Base-by-base conservation (phyloP, 2,329 filamentous ascomycete genomes). In the Aphanocladium album region DNA sequence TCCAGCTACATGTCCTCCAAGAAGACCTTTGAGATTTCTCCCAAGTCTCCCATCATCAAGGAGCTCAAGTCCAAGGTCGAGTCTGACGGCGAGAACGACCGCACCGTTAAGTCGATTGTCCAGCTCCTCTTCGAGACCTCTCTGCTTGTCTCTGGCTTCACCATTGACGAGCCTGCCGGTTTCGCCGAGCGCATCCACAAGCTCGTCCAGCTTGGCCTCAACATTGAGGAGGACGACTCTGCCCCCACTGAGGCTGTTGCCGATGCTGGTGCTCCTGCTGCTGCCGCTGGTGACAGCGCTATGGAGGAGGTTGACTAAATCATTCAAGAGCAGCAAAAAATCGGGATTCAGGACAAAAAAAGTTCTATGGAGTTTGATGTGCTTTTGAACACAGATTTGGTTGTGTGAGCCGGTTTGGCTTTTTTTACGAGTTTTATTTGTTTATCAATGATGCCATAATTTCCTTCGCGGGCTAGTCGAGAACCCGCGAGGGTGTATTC, bases 21-120 rank as follows among this genome's bases (percentile, higher is more conserved):
- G 93, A 99, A 99, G 91, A 99, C 95, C 35, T 98, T 99, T 70
- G 95, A 99, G 85, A 98, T 99, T 80, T 98, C 95, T n/a, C 95
- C 95, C 78, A 93, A 95, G 86, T 96, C 91, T 72, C 76, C 91
- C 67, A 99, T 99, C 80, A 88, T 99, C 84, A 90, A 96, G 88
- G 95, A 98, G 86, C 89, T 99, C 74, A 97, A 96, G 91, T 92
- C 89, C 83, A 99, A 99, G 91, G 91, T 98, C 65, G 95, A 98
- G 86, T 76, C 88, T 63, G 95, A 99, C 73, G 95, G 95, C 66
- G 93, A 97, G 89, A 93, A 93, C 77, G 95, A 98, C 85, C 92
- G 93, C 78, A 97, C 93, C 62, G 95, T 99, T 84, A 98, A 98
- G 87, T 96, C 91, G 64, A 98, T 99, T 75, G 96, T 95, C 69